Conservation (phyloP, 2,329 filamentous ascomycete genomes). For the Diaporthe aspalathi region DNA sequence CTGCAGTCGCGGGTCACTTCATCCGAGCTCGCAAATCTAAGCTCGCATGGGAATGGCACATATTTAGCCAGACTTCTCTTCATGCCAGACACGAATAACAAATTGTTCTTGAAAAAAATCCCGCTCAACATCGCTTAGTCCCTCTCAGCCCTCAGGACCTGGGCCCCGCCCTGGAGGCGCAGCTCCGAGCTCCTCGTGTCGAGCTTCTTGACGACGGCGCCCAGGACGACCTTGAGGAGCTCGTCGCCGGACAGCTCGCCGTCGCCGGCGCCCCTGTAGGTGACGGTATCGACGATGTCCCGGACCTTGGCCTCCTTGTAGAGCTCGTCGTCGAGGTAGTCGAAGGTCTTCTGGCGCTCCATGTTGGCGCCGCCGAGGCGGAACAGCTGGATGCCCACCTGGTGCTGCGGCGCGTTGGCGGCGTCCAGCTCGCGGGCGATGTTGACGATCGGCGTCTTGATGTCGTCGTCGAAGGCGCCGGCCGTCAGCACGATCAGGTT, state of each 20-base stretch:
- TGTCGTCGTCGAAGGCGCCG: constrained; percentile 40
- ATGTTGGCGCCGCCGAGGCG: constrained; percentile 36
- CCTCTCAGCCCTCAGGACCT: constrained; percentile 31
- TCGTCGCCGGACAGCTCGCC: constrained; percentile 38
- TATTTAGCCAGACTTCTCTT: constrained; percentile 4
- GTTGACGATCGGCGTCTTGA: constrained; percentile 38
- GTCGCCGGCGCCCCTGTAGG: constrained; percentile 14
- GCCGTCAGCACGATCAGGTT: constrained; percentile 46
- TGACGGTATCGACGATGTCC: constrained; percentile 40
- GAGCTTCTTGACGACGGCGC: constrained; percentile 41
- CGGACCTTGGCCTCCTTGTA: constrained; percentile 38
- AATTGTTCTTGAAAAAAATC: neutral
- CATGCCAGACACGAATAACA: neutral
- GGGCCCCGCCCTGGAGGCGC: constrained; percentile 4
- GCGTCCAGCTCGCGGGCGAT: constrained; percentile 39
- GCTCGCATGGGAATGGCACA: neutral
- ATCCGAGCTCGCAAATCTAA: neutral
- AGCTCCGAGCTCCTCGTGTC: constrained; percentile 37
- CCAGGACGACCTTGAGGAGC: constrained; percentile 40
- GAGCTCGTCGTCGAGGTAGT: constrained; percentile 42
- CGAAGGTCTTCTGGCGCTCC: constrained; percentile 36
- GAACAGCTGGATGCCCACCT: constrained; percentile 42
- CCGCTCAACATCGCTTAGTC: neutral
- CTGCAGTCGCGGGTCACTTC: neutral
- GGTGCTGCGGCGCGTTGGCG: constrained; percentile 37